Evolutionary conservation across 2,329 filamentous ascomycete genomes (phyloP).

Genomic region (Xylaria sp.): DNA sequence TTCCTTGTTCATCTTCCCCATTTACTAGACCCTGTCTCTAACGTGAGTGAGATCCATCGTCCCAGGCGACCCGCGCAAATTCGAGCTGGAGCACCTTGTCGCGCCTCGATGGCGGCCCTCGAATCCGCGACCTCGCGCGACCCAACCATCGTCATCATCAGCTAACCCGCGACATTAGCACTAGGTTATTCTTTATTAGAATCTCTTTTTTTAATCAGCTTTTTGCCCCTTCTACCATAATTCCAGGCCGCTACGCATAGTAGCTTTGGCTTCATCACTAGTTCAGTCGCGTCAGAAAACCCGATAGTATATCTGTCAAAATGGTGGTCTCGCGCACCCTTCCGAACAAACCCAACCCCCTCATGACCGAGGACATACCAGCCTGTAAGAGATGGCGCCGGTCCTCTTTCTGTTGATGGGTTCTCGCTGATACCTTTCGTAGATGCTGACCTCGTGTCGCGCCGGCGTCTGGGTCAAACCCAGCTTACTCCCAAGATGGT

Average conservation of each 20-base stretch:
- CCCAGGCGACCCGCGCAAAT: conserved; percentile 42
- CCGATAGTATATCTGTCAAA: conserved; percentile 35
- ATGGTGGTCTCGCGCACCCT: conserved; percentile 60
- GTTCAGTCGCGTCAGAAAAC: conserved; percentile 37
- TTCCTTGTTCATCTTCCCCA: conserved; percentile 34
- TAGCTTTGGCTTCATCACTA: conserved; percentile 24
- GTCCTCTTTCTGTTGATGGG: conserved; percentile 10
- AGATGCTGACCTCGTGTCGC: conserved; percentile 80
- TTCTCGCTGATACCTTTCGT: conserved; percentile 38
- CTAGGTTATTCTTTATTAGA: conserved; percentile 35
- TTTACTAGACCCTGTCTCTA: conserved; percentile 36
- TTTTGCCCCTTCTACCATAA: conserved; percentile 11
- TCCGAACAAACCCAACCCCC: conserved; percentile 71
- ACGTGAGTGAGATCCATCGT: conserved; percentile 47
- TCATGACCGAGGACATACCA: conserved; percentile 72
- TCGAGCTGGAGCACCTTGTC: conserved; percentile 37
- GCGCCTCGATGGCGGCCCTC: conserved; percentile 44
- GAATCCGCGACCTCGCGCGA: conserved; percentile 43
- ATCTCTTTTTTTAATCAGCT: conserved; percentile 39
- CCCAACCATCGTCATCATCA: conserved; percentile 39
- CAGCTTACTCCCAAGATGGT: conserved; percentile 86
- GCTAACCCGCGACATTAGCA: conserved; percentile 43
- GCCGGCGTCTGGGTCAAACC: conserved; percentile 91
- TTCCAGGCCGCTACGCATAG: conserved; percentile 19
- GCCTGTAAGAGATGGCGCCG: conserved; percentile 59